Evolutionary conservation across 2,329 filamentous ascomycete genomes (phyloP).

Genomic region (Huntiella moniliformis): DNA sequence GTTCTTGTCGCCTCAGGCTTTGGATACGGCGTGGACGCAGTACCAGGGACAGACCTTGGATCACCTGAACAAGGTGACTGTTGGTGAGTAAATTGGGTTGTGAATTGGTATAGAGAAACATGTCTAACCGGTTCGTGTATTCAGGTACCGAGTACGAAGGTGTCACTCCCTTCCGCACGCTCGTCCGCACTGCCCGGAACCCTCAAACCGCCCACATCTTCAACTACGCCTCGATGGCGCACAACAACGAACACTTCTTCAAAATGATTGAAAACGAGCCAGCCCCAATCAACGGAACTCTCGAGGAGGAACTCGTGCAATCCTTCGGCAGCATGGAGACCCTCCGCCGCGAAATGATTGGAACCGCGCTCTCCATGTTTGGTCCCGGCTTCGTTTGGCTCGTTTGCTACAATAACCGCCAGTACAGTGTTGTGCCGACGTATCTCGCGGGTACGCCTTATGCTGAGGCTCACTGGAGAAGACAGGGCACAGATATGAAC

Average conservation of each 20-base stretch:
- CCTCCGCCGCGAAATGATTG: constrained; percentile 59
- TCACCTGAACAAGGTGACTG: constrained; percentile 55
- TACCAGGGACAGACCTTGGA: constrained; percentile 61
- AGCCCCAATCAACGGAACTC: constrained; percentile 33
- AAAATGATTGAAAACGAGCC: constrained; percentile 27
- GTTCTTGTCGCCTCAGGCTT: constrained; percentile 51
- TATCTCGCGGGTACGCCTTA: constrained; percentile 87
- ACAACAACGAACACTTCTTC: constrained; percentile 83
- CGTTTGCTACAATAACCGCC: constrained; percentile 36
- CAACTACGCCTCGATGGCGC: constrained; percentile 92
- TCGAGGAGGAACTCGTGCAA: constrained; percentile 41
- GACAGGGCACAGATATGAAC: constrained; percentile 52
- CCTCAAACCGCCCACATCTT: constrained; percentile 62
- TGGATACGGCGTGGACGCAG: constrained; percentile 60
- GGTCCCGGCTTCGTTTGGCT: constrained; percentile 96
- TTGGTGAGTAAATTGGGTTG: constrained; percentile 35
- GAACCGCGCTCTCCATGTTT: constrained; percentile 79
- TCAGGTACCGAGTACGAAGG: constrained; percentile 46
- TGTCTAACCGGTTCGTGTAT: constrained; percentile 3
- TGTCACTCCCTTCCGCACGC: constrained; percentile 44
- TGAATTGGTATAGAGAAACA: not conserved
- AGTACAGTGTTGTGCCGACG: constrained; percentile 58
- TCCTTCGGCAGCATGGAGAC: constrained; percentile 72
- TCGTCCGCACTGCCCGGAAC: constrained; percentile 60
- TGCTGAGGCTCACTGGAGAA: constrained; percentile 64